These are phyloP conservation scores for Aplosporella prunicola DNA, from an alignment of 2,329 filamentous ascomycete genomes.

Conservation along the genomic window DNA sequence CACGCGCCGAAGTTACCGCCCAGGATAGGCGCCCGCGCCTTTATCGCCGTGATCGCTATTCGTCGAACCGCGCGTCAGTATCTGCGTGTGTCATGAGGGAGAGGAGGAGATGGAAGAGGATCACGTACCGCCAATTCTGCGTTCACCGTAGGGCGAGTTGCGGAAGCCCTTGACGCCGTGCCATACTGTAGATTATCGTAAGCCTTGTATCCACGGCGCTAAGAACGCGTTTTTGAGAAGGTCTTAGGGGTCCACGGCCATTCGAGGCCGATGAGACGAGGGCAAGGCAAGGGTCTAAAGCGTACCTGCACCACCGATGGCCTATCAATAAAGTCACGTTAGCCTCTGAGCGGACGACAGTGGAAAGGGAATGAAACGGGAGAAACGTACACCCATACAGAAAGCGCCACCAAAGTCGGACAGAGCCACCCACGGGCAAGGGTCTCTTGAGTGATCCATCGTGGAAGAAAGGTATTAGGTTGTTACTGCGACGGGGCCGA, in stretches of 20 bases:
- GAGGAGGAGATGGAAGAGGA: not conserved
- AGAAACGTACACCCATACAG: constrained; percentile 73
- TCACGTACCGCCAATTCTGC: constrained; percentile 65
- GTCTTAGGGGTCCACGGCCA: no score
- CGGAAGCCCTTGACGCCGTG: constrained; percentile 88
- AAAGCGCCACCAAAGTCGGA: constrained; percentile 98
- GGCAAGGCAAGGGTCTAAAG: no score
- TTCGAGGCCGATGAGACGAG: no score
- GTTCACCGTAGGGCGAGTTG: constrained; percentile 64
- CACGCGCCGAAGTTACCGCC: constrained; percentile 98
- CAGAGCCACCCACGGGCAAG: constrained; percentile 91
- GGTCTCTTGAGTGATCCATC: constrained; percentile 95
- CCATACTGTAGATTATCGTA: constrained; percentile 60
- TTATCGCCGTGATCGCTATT: constrained; percentile 78
- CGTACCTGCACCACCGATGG: constrained; percentile 32
- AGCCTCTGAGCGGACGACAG: not conserved
- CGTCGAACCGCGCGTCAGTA: constrained; percentile 2
- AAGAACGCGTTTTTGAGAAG: no score
- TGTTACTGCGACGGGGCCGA: not conserved
- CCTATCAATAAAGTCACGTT: constrained; percentile 16
- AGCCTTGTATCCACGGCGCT: no score
- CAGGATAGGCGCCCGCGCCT: constrained; percentile 89
- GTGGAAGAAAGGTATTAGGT: constrained; percentile 11
- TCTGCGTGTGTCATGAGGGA: not conserved
- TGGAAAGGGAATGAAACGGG: not conserved